These are phyloP conservation scores for Trametes sp. DNA, from an alignment of 1,284 basidiomycete genomes.

Conservation along the genomic window DNA sequence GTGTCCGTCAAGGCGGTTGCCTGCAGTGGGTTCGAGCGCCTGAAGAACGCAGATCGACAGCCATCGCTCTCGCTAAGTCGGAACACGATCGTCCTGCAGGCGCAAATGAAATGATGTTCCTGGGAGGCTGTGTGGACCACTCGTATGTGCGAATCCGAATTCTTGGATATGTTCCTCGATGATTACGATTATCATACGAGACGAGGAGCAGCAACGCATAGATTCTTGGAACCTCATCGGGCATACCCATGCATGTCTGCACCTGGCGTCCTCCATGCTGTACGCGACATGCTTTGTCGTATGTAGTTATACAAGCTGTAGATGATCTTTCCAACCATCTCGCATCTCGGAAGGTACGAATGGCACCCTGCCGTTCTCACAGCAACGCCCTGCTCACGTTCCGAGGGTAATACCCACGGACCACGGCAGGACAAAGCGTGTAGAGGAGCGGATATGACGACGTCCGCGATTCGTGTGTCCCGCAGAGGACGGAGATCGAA, in stretches of 20 bases:
- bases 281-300: neutral
- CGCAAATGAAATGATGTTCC: slow-evolving; percentile 13
- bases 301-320: neutral
- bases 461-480: neutral
- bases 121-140: slow-evolving; percentile 12
- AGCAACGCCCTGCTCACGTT: neutral
- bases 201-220: too few species aligned
- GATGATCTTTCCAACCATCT: neutral
- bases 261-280: too few species aligned
- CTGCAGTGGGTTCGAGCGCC: neutral
- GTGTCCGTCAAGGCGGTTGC: slow-evolving; percentile 4
- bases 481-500: neutral
- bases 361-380: neutral
- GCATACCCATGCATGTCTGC: too few species aligned
- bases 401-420: neutral
- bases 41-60: neutral
- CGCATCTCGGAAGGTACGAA: neutral
- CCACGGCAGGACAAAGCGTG: neutral
- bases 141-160: too few species aligned
- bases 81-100: slow-evolving; percentile 7
- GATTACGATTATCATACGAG: neutral
- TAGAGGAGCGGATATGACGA: neutral
- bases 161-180: too few species aligned
- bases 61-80: neutral
- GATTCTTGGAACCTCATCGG: too few species aligned